Evolutionary conservation across 345 rosid species (phyloP).

Genomic region (Citrus maxima): DNA sequence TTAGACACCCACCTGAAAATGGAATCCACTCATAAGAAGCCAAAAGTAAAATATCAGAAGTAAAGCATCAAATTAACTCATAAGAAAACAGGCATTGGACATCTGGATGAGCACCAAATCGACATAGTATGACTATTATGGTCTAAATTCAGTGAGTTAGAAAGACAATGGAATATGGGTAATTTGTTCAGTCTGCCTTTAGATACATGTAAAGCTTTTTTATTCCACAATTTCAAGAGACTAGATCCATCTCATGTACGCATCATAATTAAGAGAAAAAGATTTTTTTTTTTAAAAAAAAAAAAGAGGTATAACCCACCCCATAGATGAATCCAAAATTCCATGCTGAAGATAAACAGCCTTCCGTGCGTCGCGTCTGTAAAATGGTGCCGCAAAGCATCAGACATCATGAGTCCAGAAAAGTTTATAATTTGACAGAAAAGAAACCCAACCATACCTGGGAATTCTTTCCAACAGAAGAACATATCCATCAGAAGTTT

Average conservation of each 20-base stretch:
- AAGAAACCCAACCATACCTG: constrained; percentile 45
- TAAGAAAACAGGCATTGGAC: not conserved
- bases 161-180: not conserved
- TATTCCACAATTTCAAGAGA: not conserved
- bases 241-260: not conserved
- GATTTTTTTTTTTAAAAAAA: not conserved
- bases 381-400: constrained; percentile 18
- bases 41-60: not conserved
- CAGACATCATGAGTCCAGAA: constrained; percentile 24
- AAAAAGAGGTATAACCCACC: constrained; percentile 43
- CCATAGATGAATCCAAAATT: constrained; percentile 91
- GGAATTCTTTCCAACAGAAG: constrained; percentile 96
- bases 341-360: constrained; percentile 95
- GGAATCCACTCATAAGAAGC: constrained; percentile 11
- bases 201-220: not conserved
- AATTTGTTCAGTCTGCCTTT: not conserved
- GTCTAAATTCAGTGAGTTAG: not conserved
- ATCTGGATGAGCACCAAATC: not conserved
- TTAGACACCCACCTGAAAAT: constrained; percentile 80
- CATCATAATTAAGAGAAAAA: not conserved
- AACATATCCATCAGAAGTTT: constrained; percentile 91
- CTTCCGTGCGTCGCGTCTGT: constrained; percentile 87
- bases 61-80: not conserved
- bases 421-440: constrained; percentile 4
- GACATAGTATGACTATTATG: not conserved